Percentiles rank a stretch among this genome's conserved stretches.
These are phyloP conservation scores for Limnomonas spitsbergensis DNA, from an alignment of 139 green algal species.

Conservation along the genomic window DNA sequence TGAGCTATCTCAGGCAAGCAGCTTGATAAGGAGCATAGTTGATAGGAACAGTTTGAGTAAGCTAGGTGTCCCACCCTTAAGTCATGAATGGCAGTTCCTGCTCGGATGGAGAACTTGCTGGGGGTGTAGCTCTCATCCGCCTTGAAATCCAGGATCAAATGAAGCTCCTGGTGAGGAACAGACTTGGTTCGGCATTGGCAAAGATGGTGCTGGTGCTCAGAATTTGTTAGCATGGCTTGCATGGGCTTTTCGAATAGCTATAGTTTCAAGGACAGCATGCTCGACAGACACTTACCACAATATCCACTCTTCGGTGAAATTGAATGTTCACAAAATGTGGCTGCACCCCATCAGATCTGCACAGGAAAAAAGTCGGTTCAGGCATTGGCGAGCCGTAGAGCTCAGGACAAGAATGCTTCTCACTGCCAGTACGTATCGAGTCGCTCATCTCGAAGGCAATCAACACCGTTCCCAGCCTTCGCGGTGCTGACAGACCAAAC, in stretches of 20 bases:
- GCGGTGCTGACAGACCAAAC: slow-evolving; percentile 90
- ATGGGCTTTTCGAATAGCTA: not conserved
- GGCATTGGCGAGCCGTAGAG: too few species aligned
- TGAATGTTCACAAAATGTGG: slow-evolving; percentile 92
- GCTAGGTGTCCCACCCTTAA: slow-evolving; percentile 65
- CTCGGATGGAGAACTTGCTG: slow-evolving; percentile 75
- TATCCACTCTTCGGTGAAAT: slow-evolving; percentile 80
- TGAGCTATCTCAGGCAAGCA: too few species aligned
- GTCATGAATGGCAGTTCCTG: slow-evolving; percentile 76
- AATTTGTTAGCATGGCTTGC: too few species aligned
- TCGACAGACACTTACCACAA: slow-evolving; percentile 32
- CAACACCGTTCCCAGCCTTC: slow-evolving; percentile 94
- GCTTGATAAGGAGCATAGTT: too few species aligned
- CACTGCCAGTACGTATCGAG: slow-evolving; percentile 95
- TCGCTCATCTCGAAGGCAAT: slow-evolving; percentile 85
- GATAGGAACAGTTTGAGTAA: too few species aligned
- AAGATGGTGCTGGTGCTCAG: too few species aligned
- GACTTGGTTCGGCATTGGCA: too few species aligned
- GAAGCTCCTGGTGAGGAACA: slow-evolving; percentile 61
- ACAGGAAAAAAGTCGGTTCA: not conserved
- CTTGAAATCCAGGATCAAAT: slow-evolving; percentile 88
- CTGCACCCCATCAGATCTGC: slow-evolving; percentile 75
- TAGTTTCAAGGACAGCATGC: slow-evolving; percentile 1
- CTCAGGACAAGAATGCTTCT: too few species aligned
- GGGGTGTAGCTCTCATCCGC: slow-evolving; percentile 97